Evolutionary conservation across 106 monocot genomes (phyloP).

Genomic region (Dendrobium nobile): DNA sequence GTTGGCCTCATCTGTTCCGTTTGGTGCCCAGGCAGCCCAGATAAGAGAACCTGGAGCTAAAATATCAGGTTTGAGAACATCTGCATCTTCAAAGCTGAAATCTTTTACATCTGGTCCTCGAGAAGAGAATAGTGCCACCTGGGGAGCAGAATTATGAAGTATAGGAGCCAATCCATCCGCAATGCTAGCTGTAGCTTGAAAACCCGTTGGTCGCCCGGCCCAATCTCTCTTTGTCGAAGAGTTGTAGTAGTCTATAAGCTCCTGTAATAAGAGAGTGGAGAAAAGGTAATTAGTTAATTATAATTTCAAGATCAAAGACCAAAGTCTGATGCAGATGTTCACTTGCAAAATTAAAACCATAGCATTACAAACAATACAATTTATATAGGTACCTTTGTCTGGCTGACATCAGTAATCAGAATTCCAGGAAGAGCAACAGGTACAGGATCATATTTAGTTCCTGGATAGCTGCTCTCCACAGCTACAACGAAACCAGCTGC

Average conservation of each 20-base stretch:
- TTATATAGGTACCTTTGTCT: conserved; percentile 49
- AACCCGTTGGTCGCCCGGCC: conserved; percentile 54
- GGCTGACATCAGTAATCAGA: conserved; percentile 58
- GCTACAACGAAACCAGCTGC: conserved; percentile 91
- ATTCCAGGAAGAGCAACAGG: conserved; percentile 78
- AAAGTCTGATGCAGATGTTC: not conserved
- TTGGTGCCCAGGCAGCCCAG: conserved; percentile 99
- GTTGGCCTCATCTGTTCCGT: conserved; percentile 93
- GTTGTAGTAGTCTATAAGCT: conserved; percentile 85
- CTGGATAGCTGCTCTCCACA: conserved; percentile 80
- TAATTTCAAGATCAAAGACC: not conserved
- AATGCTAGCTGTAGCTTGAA: conserved; percentile 65
- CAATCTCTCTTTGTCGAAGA: conserved; percentile 84
- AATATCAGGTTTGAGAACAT: conserved; percentile 96
- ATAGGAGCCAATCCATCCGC: conserved; percentile 78
- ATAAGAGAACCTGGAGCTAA: conserved; percentile 93
- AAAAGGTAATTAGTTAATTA: not conserved
- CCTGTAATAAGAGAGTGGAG: conserved; percentile 26
- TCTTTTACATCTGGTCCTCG: conserved; percentile 96
- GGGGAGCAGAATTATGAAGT: conserved; percentile 87
- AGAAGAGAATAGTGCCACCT: conserved; percentile 90
- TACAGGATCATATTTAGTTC: conserved; percentile 85
- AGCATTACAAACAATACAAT: not conserved
- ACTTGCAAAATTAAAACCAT: not conserved
- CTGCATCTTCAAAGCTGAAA: conserved; percentile 96